phyloP scores from a whole-genome alignment of 345 rosid species.

The Luvunga scandens region DNA sequence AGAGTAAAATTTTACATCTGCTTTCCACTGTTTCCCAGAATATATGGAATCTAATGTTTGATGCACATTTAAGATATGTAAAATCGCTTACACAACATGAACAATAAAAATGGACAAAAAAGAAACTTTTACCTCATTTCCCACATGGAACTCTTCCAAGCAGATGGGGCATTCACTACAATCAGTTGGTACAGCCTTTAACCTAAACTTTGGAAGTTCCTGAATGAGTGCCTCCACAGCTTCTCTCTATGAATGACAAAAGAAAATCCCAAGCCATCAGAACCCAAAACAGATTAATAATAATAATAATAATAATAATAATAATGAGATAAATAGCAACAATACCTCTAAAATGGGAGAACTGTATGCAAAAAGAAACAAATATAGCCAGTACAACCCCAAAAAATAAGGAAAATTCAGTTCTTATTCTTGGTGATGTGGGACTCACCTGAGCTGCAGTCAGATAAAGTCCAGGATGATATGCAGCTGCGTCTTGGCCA shows the following conservation, averaged over 20 bases:
- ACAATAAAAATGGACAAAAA: not conserved
- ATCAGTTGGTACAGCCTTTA: constrained; percentile 95
- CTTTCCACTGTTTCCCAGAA: not conserved
- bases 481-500: constrained; percentile 85
- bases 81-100: not conserved
- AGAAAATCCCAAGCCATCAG: not conserved
- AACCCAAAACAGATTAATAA: constrained; percentile 1
- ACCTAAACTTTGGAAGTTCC: constrained; percentile 92
- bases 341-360: not conserved
- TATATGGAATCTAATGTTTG: not conserved
- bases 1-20: not conserved
- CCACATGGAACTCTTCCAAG: constrained; percentile 85
- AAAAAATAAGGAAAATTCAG: not conserved
- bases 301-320: too few relatives aligned
- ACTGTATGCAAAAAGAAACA: not conserved
- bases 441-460: constrained; percentile 80
- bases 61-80: not conserved
- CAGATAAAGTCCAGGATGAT: constrained; percentile 96
- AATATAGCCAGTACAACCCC: not conserved
- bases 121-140: constrained; percentile 69
- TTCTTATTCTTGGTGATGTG: not conserved
- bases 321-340: not conserved
- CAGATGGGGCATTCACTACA: constrained; percentile 99
- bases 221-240: constrained; percentile 97
- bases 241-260: constrained; percentile 57